Percentiles rank a stretch among this genome's conserved stretches.
These are phyloP conservation scores for Vicia sativa DNA, from an alignment of 306 rosid species.

Conservation along the genomic window DNA sequence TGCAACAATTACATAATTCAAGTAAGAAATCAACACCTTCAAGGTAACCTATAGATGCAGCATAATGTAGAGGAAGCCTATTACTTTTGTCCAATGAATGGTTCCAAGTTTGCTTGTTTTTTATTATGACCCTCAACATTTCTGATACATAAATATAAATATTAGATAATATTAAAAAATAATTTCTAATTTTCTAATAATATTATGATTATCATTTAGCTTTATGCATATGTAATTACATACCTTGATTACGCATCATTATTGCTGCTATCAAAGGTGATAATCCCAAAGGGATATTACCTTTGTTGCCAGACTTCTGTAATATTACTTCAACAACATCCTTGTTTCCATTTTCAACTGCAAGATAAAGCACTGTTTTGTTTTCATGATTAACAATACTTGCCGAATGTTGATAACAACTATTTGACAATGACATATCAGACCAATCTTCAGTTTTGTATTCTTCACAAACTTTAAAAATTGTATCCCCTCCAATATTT, in stretches of 20 bases:
- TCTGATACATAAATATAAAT: slow-evolving; percentile 7
- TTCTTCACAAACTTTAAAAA: slow-evolving; percentile 15
- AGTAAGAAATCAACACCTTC: slow-evolving; percentile 35
- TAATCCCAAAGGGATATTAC: background rate
- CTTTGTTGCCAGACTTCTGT: background rate
- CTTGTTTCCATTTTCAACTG: background rate
- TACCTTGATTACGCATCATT: background rate
- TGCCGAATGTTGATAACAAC: background rate
- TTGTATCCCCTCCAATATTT: background rate
- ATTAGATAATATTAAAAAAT: background rate
- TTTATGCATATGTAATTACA: background rate
- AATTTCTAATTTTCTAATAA: background rate
- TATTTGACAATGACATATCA: background rate
- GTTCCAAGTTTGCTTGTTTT: slow-evolving; percentile 12
- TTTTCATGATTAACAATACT: background rate
- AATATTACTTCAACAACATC: background rate
- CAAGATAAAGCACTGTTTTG: slow-evolving; percentile 12
- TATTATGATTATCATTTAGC: background rate
- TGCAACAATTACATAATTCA: background rate
- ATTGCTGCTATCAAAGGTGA: background rate
- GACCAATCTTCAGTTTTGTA: background rate
- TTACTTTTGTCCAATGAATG: background rate
- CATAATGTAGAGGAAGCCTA: slow-evolving; percentile 36
- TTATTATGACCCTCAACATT: background rate
- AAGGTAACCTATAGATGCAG: slow-evolving; percentile 32